A percentile compares a stretch with the other conserved stretches of the same genome.
phyloP scores from a whole-genome alignment of 805 yeast species.

The Middelhovenomyces tepae region DNA sequence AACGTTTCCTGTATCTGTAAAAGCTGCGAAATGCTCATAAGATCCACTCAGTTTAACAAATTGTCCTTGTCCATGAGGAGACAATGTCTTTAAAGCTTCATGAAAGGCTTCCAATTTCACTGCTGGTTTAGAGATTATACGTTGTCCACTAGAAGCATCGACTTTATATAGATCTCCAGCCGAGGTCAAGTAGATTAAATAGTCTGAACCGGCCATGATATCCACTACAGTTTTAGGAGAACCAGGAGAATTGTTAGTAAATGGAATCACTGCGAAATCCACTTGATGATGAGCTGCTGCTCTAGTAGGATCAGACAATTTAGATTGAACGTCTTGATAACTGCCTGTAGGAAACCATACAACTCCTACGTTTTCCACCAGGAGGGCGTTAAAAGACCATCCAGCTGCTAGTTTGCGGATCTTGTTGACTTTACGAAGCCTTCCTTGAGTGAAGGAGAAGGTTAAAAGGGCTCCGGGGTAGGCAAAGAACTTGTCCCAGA shows the following conservation, averaged over 20 bases:
- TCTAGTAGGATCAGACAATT: slow-evolving; percentile 9
- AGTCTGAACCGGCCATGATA: slow-evolving; percentile 46
- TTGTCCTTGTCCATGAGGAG: slow-evolving; percentile 19
- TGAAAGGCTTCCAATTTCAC: slow-evolving; percentile 26
- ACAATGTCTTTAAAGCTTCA: slow-evolving; percentile 22
- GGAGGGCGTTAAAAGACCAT: slow-evolving; percentile 52
- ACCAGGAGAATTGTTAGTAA: slow-evolving; percentile 6
- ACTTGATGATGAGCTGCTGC: slow-evolving; percentile 5
- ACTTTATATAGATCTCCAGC: slow-evolving; percentile 35
- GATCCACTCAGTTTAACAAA: slow-evolving; percentile 49
- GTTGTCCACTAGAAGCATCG: slow-evolving; percentile 20
- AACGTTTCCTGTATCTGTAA: slow-evolving; percentile 43
- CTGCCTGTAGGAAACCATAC: slow-evolving; percentile 42
- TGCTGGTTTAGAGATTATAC: slow-evolving; percentile 12
- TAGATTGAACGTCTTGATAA: slow-evolving; percentile 19
- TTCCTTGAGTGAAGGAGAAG: slow-evolving; percentile 7
- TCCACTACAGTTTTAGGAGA: slow-evolving; percentile 33
- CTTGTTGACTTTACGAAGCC: slow-evolving; percentile 1
- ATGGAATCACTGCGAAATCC: slow-evolving; percentile 11
- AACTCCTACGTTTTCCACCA: slow-evolving; percentile 42
- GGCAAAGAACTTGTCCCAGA: slow-evolving; percentile 44
- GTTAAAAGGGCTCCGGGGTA: slow-evolving; percentile 11
- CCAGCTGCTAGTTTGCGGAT: slow-evolving; percentile 45
- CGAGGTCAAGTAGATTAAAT: slow-evolving; percentile 40
- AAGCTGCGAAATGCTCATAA: slow-evolving; percentile 44